phyloP scores from a whole-genome alignment of 768 basidiomycete genomes.

The Hygrophorus russula region DNA sequence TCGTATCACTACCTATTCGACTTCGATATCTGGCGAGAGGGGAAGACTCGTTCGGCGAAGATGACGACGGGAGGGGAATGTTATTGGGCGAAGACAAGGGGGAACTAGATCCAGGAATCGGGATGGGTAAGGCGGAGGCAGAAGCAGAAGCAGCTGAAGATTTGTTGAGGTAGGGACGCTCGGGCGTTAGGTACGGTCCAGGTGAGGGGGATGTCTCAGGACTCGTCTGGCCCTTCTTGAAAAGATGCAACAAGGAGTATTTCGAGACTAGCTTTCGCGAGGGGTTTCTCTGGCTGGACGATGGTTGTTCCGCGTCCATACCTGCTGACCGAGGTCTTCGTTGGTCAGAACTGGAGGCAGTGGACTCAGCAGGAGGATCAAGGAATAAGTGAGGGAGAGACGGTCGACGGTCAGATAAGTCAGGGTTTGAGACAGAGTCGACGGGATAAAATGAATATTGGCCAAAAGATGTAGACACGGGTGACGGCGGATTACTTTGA shows the following conservation, averaged over 20 bases:
- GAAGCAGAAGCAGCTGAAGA: constrained; percentile 17
- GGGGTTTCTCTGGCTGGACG: background rate
- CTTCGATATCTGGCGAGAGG: constrained; percentile 13
- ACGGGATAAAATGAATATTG: constrained; percentile 33
- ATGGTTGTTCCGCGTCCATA: constrained; percentile 30
- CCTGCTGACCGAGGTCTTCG: constrained; percentile 67
- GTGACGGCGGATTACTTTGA: constrained; percentile 6
- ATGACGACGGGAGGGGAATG: constrained; percentile 10
- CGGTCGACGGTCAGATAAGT: constrained; percentile 28
- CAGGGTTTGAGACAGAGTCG: background rate
- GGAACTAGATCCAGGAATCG: background rate
- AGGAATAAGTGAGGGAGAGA: constrained; percentile 49
- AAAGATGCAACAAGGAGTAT: constrained; percentile 64
- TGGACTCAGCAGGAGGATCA: constrained; percentile 13
- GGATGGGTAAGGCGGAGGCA: constrained; percentile 7
- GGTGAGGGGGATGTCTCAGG: too few species aligned
- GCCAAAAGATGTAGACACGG: constrained; percentile 24
- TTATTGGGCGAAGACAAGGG: constrained; percentile 1
- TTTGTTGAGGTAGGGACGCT: constrained; percentile 7
- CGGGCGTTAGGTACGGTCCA: too few species aligned
- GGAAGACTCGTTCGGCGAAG: constrained; percentile 8
- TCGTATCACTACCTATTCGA: constrained; percentile 13
- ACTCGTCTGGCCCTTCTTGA: constrained; percentile 42
- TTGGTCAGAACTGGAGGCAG: constrained; percentile 10
- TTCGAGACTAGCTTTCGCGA: constrained; percentile 49